Percentiles rank a stretch among this genome's conserved stretches.
Conservation (phyloP, 345 rosid genomes). For the Pugionium cornutum region DNA sequence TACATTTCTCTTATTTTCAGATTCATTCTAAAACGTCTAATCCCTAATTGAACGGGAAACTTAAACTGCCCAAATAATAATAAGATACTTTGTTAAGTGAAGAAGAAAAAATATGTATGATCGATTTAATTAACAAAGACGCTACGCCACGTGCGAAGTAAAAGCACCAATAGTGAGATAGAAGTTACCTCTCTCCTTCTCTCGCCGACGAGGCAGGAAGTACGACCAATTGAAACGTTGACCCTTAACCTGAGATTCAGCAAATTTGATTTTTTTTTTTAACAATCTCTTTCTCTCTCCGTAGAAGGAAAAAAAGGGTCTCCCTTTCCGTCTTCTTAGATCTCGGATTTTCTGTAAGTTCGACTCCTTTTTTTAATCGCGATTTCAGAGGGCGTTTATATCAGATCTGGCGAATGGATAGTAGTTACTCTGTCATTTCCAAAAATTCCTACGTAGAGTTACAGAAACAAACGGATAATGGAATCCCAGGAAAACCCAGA, state of each 20-base stretch:
- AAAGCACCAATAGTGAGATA: constrained; percentile 23
- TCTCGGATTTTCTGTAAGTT: constrained; percentile 1
- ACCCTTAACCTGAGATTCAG: constrained; percentile 30
- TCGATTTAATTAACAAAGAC: neutral
- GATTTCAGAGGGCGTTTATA: neutral
- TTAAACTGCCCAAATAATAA: constrained; percentile 2
- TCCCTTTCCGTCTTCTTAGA: constrained; percentile 26
- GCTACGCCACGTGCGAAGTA: constrained; percentile 12
- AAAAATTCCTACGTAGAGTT: constrained; percentile 60
- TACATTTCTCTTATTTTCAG: too few species aligned
- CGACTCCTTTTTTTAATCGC: neutral
- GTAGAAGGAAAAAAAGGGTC: neutral
- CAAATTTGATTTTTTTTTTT: constrained; percentile 21
- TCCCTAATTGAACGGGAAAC: neutral
- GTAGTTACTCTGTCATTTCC: constrained; percentile 62
- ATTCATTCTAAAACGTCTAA: neutral
- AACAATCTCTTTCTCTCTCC: constrained; percentile 13
- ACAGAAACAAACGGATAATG: constrained; percentile 47
- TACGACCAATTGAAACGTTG: constrained; percentile 40
- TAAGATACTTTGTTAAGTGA: neutral
- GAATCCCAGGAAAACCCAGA: constrained; percentile 43
- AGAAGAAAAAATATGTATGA: neutral
- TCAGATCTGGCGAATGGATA: constrained; percentile 58
- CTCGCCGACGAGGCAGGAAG: constrained; percentile 41
- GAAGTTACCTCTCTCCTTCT: constrained; percentile 21